Conservation (phyloP, 164 flowering plant genomes). For the Aristolochia contorta region DNA sequence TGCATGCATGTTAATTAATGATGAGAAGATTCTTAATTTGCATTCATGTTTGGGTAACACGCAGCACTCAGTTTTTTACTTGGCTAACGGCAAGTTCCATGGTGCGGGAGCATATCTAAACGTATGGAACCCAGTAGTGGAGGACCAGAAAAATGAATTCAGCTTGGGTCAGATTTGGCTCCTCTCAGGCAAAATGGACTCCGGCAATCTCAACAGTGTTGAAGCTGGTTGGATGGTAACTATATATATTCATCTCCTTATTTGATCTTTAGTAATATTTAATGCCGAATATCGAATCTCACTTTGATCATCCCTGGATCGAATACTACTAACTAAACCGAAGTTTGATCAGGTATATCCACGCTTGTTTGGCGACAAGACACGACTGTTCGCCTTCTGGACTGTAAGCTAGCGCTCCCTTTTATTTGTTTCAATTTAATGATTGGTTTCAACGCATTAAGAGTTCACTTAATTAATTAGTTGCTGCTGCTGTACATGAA, state of each 20-base stretch:
- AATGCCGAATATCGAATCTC: too few relatives aligned
- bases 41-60: too few relatives aligned
- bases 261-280: too few relatives aligned
- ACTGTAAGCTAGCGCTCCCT: constrained; percentile 14
- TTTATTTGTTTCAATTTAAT: neutral
- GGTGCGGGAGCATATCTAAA: neutral
- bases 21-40: neutral
- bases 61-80: neutral
- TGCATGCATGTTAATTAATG: too few relatives aligned
- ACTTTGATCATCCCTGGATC: too few relatives aligned
- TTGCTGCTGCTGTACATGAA: too few relatives aligned
- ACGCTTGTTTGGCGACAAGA: neutral
- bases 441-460: too few relatives aligned
- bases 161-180: constrained; percentile 2
- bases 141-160: neutral
- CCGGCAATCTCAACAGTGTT: neutral
- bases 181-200: neutral
- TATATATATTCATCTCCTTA: neutral
- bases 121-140: neutral
- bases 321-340: too few relatives aligned
- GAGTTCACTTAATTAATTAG: neutral
- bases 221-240: constrained; percentile 3
- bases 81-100: neutral
- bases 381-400: constrained; percentile 17
- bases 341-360: constrained; percentile 5